Conservation (phyloP, 768 basidiomycete species). For the Cyclocybe cylindracea region DNA sequence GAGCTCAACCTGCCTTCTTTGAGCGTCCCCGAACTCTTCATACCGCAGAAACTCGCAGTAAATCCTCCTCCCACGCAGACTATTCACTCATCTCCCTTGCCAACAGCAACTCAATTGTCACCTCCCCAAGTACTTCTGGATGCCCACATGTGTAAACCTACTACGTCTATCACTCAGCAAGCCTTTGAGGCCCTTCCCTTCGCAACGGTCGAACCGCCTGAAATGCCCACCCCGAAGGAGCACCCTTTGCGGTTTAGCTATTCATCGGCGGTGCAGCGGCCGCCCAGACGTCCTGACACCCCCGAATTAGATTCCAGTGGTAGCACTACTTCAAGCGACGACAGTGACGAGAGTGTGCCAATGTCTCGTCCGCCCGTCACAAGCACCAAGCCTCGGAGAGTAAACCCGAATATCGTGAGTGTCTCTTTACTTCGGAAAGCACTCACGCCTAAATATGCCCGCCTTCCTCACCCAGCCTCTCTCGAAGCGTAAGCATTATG, state of each 20-base stretch:
- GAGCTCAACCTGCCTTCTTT: conserved; percentile 57
- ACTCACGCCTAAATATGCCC: conserved; percentile 11
- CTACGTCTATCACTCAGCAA: conserved; percentile 14
- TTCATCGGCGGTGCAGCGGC: conserved; percentile 42
- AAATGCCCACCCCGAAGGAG: conserved; percentile 12
- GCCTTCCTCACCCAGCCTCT: conserved; percentile 42
- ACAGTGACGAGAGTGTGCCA: conserved; percentile 34
- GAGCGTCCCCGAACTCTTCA: conserved; percentile 59
- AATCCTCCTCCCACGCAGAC: conserved; percentile 6
- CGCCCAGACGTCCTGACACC: conserved; percentile 28
- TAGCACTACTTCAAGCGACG: conserved; percentile 47
- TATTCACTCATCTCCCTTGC: conserved; percentile 7
- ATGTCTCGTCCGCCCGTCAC: conserved; percentile 29
- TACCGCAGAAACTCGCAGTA: conserved; percentile 50
- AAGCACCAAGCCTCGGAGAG: conserved; percentile 39
- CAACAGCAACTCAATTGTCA: conserved; percentile 9
- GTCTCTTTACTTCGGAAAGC: conserved; percentile 5
- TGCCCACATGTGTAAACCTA: conserved; percentile 6
- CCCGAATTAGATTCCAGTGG: conserved; percentile 44
- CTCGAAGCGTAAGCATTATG: conserved; percentile 49
- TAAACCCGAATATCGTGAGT: conserved; percentile 56
- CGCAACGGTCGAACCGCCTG: conserved; percentile 21
- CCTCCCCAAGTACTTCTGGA: conserved; percentile 1
- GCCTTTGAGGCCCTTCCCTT: conserved; percentile 27
- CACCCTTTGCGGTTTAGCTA: conserved; percentile 34